Evolutionary conservation across 345 rosid species (phyloP).

Genomic region (Lagerstroemia speciosa): DNA sequence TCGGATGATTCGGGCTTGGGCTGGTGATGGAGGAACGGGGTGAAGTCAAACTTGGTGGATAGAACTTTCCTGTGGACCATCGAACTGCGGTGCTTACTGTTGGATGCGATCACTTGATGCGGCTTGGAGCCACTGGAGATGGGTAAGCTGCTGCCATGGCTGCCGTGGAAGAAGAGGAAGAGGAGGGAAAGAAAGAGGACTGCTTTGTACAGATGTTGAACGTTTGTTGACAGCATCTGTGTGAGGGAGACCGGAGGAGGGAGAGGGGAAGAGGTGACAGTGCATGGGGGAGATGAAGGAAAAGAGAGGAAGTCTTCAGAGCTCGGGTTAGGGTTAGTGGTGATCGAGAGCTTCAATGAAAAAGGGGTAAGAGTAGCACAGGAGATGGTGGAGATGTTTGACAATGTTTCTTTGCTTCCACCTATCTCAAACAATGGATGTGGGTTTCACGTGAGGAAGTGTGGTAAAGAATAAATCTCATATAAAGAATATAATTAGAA

Average conservation of each 20-base stretch:
- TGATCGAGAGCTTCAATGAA: slow-evolving; percentile 18
- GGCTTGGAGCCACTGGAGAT: neutral
- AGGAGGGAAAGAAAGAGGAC: slow-evolving; percentile 9
- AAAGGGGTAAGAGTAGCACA: slow-evolving; percentile 7
- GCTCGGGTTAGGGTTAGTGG: neutral
- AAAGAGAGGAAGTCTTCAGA: neutral
- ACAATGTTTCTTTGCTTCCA: slow-evolving; percentile 29
- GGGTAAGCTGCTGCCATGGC: slow-evolving; percentile 9
- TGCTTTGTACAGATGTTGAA: neutral
- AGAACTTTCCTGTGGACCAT: slow-evolving; percentile 30
- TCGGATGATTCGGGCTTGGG: slow-evolving; percentile 1
- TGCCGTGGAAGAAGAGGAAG: slow-evolving; percentile 16
- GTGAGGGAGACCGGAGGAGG: neutral
- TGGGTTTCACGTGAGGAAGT: too few species aligned
- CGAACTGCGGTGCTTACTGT: too few species aligned
- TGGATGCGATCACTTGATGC: neutral
- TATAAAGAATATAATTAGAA: too few species aligned
- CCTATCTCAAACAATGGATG: too few species aligned
- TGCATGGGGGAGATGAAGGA: neutral
- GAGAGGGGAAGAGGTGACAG: neutral
- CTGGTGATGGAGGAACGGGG: slow-evolving; percentile 30
- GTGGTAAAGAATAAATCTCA: too few species aligned
- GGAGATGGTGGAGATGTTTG: slow-evolving; percentile 13
- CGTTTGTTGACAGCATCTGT: neutral
- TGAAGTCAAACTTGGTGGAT: slow-evolving; percentile 40